Evolutionary conservation across 192 early-diverging fungal genomes (phyloP).

Genomic region (Radiomyces spectabilis): DNA sequence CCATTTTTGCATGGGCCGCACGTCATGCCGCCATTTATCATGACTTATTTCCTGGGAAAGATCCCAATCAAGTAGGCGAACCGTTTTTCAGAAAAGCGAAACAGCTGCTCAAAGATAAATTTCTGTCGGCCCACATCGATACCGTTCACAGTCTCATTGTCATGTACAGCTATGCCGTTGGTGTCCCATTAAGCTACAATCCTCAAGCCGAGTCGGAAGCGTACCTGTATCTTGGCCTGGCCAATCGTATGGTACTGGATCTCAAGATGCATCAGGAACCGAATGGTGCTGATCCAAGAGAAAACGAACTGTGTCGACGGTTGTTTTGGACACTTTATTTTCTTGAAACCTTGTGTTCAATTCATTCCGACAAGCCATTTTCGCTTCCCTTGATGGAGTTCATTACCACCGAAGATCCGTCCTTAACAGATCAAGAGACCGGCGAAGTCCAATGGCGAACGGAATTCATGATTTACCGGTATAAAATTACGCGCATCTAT

Average conservation of each 20-base stretch:
- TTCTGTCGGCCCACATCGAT: background rate
- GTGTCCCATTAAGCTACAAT: background rate
- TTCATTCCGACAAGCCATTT: constrained; percentile 16
- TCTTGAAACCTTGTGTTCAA: constrained; percentile 12
- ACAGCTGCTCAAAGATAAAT: constrained; percentile 6
- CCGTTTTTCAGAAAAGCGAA: constrained; percentile 4
- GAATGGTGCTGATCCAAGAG: background rate
- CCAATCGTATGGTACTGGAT: constrained; percentile 19
- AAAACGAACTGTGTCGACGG: constrained; percentile 1
- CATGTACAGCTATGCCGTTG: constrained; percentile 17
- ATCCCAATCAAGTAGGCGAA: constrained; percentile 14
- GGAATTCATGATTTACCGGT: constrained; percentile 8
- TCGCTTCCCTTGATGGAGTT: background rate
- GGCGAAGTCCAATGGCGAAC: constrained; percentile 1
- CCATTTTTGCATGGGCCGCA: constrained; percentile 15
- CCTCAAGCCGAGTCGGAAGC: constrained; percentile 14
- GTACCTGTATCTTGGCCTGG: constrained; percentile 17
- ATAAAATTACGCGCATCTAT: constrained; percentile 6
- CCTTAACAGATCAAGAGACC: constrained; percentile 1
- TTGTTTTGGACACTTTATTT: constrained; percentile 12
- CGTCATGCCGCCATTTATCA: constrained; percentile 15
- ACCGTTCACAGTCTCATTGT: constrained; percentile 11
- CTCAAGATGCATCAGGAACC: constrained; percentile 12
- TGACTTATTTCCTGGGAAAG: constrained; percentile 9
- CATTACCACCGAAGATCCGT: background rate